Conservation (phyloP, 805 yeast genomes). For the Cephaloascus albidus region DNA sequence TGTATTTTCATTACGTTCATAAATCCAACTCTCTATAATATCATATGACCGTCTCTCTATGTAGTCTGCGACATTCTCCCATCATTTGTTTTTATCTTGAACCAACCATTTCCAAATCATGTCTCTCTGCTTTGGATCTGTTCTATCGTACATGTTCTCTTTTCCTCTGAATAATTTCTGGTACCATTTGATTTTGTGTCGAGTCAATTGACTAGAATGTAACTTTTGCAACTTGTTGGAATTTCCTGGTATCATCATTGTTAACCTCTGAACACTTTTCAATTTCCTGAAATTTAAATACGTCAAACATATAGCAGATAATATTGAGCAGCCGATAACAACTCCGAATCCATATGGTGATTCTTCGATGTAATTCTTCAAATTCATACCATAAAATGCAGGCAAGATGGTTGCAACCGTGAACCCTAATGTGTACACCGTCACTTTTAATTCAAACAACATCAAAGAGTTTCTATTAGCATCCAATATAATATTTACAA, state of each 20-base stretch:
- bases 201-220: not conserved
- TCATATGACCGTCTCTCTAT: no score
- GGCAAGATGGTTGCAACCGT: slow-evolving; percentile 81
- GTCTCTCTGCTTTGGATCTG: slow-evolving; percentile 25
- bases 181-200: slow-evolving; percentile 1
- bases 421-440: slow-evolving; percentile 77
- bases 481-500: slow-evolving; percentile 83
- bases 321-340: slow-evolving; percentile 41
- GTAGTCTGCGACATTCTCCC: no score
- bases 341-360: slow-evolving; percentile 52
- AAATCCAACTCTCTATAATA: no score
- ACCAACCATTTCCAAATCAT: slow-evolving; percentile 49
- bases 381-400: slow-evolving; percentile 84
- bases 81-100: slow-evolving; percentile 26
- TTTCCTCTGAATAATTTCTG: not conserved
- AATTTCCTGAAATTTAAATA: slow-evolving; percentile 46
- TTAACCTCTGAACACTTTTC: slow-evolving; percentile 53
- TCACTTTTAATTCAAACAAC: slow-evolving; percentile 75
- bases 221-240: not conserved
- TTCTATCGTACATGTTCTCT: slow-evolving; percentile 3
- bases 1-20: no score
- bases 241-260: slow-evolving; percentile 38
- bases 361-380: slow-evolving; percentile 70
- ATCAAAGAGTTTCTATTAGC: slow-evolving; percentile 85
- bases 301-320: slow-evolving; percentile 48